Conservation (phyloP, 257 asterid species). For the Phtheirospermum japonicum region DNA sequence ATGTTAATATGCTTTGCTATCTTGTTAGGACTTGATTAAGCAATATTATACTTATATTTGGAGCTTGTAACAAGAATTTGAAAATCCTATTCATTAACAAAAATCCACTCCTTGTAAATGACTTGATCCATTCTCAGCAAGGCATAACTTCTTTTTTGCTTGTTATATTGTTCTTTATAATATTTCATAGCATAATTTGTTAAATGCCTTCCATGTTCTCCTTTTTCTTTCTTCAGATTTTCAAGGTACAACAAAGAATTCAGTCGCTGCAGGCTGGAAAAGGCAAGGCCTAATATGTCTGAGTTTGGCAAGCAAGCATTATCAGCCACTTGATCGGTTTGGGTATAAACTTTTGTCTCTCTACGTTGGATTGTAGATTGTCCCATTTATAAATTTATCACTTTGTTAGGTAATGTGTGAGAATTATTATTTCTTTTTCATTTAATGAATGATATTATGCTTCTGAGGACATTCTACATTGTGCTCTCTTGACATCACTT, state of each 20-base stretch:
- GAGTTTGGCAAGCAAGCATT: slow-evolving; percentile 24
- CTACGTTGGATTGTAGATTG: slow-evolving; percentile 24
- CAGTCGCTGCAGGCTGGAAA: slow-evolving; percentile 84
- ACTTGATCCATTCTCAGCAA: neutral
- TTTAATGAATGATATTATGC: slow-evolving; percentile 25
- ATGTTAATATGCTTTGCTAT: neutral
- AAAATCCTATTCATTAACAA: neutral
- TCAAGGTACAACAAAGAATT: slow-evolving; percentile 78
- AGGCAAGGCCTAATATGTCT: slow-evolving; percentile 54
- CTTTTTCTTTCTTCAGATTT: slow-evolving; percentile 50
- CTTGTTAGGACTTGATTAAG: slow-evolving; percentile 22
- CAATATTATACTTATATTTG: slow-evolving; percentile 1
- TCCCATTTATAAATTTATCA: slow-evolving; percentile 18
- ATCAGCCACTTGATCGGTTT: slow-evolving; percentile 21
- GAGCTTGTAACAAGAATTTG: neutral
- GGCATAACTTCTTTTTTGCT: neutral
- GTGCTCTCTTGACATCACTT: no score
- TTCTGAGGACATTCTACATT: slow-evolving; percentile 18
- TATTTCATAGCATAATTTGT: no score
- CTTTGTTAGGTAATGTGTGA: slow-evolving; percentile 35
- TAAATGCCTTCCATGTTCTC: neutral
- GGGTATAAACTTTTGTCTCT: slow-evolving; percentile 22
- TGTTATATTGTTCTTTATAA: neutral
- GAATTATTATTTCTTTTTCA: slow-evolving; percentile 5
- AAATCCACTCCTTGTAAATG: slow-evolving; percentile 2